Conservation (phyloP, 2,329 filamentous ascomycete genomes). For the Verticillium longisporum region DNA sequence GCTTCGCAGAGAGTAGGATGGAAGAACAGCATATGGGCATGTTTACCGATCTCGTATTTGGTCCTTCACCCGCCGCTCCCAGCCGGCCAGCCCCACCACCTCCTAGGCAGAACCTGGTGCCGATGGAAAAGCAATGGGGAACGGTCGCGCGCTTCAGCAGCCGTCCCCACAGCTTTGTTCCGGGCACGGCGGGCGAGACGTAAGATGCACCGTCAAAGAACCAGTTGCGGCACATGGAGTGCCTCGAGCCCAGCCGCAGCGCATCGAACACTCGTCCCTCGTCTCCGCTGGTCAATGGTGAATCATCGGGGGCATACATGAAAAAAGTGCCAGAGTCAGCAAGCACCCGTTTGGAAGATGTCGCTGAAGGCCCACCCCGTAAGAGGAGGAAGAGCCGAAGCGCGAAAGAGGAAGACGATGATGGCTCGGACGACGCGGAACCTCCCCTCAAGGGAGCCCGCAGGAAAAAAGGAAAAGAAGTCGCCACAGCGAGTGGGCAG, state of each 20-base stretch:
- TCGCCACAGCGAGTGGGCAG: slow-evolving; percentile 19
- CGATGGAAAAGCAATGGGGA: slow-evolving; percentile 55
- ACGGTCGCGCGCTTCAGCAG: slow-evolving; percentile 60
- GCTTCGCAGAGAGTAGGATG: slow-evolving; percentile 11
- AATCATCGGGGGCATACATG: slow-evolving; percentile 13
- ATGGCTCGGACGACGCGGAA: slow-evolving; percentile 35
- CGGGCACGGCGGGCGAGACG: slow-evolving; percentile 49
- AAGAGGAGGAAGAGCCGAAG: slow-evolving; percentile 51
- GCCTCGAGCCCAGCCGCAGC: slow-evolving; percentile 51
- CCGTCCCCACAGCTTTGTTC: slow-evolving; percentile 49
- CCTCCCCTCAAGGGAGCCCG: slow-evolving; percentile 27
- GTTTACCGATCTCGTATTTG: slow-evolving; percentile 33
- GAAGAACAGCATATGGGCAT: slow-evolving; percentile 25
- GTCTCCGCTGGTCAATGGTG: slow-evolving; percentile 38
- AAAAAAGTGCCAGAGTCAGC: neutral
- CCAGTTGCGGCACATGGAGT: slow-evolving; percentile 48
- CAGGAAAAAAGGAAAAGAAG: slow-evolving; percentile 43
- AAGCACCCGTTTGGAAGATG: slow-evolving; percentile 23
- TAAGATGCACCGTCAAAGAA: slow-evolving; percentile 48
- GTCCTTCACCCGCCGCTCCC: slow-evolving; percentile 1
- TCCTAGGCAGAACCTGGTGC: slow-evolving; percentile 18
- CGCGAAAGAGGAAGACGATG: slow-evolving; percentile 32
- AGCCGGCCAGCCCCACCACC: neutral
- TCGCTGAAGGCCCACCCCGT: slow-evolving; percentile 32
- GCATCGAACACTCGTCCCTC: slow-evolving; percentile 52